Conservation (phyloP, 176 grass and related monocot genomes). For the Bonia amplexicaulis region DNA sequence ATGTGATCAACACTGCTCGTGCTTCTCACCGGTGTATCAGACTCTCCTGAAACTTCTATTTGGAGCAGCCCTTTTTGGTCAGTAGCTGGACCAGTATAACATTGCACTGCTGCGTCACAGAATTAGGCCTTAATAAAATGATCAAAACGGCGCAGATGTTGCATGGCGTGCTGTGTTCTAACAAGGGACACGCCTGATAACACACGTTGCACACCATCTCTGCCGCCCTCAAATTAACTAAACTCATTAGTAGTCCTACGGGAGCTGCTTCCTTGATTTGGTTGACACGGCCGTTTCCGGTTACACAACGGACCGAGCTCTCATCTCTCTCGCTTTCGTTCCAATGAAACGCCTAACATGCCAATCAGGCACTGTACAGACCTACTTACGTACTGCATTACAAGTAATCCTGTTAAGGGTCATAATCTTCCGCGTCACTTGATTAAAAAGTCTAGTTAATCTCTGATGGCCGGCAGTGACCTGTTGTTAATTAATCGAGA, state of each 20-base stretch:
- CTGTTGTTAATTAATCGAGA: neutral
- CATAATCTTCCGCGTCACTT: slow-evolving; percentile 16
- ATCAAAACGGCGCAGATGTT: neutral
- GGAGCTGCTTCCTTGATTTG: slow-evolving; percentile 16
- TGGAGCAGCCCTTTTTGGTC: neutral
- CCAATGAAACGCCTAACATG: slow-evolving; percentile 27
- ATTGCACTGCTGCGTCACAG: neutral
- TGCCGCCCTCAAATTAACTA: neutral
- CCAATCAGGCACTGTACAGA: neutral
- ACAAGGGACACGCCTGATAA: neutral
- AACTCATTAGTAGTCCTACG: neutral
- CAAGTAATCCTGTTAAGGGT: neutral
- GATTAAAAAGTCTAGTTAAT: slow-evolving; percentile 17
- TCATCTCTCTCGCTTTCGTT: neutral
- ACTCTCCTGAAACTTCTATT: too few relatives aligned
- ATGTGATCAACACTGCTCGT: neutral
- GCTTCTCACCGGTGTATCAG: too few relatives aligned
- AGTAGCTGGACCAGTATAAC: too few relatives aligned
- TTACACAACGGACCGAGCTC: neutral
- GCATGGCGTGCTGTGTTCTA: neutral
- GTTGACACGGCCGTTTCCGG: slow-evolving; percentile 4
- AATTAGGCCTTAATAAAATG: neutral
- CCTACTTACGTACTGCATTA: neutral
- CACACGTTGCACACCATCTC: slow-evolving; percentile 1
- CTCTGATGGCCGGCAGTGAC: slow-evolving; percentile 1